Evolutionary conservation across 2,329 filamentous ascomycete species (phyloP), one percentile per base, ranked within the genome.

Genomic region (Verticillium isaacii): DNA sequence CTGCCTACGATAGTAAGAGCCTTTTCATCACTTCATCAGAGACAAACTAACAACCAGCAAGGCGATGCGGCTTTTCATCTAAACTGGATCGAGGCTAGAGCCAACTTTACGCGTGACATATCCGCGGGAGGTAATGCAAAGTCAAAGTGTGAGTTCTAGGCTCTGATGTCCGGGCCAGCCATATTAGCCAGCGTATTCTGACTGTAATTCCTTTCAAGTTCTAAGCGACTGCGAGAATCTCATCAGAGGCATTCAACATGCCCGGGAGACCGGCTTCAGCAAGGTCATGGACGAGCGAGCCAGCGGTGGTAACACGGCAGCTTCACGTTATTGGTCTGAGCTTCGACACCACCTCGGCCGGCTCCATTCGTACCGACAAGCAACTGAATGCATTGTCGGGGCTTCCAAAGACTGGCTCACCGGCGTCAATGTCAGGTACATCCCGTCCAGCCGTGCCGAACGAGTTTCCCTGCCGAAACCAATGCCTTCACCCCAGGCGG

Each of bases 281-380:
- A 34, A 32, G 15, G 19, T 32, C 14, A 34, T 56, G 15, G 29
- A 56, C 2, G 54, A 56, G 54, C 54, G n/a, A 17, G 29, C 54
- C 5, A 29, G 32, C 7, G 29, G 15, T n/a, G n/a, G n/a, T n/a
- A 34, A 32, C 14, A 9, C 29, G 6, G 15, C 19, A 37, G 56
- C 25, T 23, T 39, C 54, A 8, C 1, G 29, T 32, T n/a, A 34
- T 23, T 73, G 73, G 73, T 65, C 66, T 2, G 70, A 75, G 36
- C 56, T 75, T 1, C 67, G 69, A 1, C 73, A 75, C 32, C 63
- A 59, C 32, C 12, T 72, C 7, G 67, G 67, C 0, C 71, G 73
- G 0, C 67, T 75, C 0, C 61, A 58, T 1, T 67, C 67, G 7
- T 75, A 73, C 45, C 50, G 65, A 3, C 56, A 56, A 11, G 65